Evolutionary conservation across 305 asterid species (phyloP).

Genomic region (Fraxinus angustifolia): DNA sequence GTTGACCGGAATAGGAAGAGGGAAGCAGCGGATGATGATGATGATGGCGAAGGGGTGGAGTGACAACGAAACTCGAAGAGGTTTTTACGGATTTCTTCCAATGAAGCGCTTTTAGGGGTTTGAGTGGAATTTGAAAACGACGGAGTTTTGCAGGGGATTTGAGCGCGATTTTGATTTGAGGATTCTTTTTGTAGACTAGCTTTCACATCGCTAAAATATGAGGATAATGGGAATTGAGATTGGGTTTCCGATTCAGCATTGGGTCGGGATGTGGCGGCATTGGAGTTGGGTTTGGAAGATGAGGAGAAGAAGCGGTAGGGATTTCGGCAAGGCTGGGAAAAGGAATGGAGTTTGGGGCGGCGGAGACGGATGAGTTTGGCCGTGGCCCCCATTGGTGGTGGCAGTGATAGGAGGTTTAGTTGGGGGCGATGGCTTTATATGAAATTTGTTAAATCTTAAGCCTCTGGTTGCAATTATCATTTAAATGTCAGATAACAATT

Average conservation of each 20-base stretch:
- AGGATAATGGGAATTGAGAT: too few species aligned
- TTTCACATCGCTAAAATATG: too few species aligned
- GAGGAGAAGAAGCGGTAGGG: not conserved
- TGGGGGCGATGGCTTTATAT: too few species aligned
- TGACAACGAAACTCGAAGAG: constrained; percentile 40
- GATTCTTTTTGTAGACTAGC: too few species aligned
- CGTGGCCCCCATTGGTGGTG: constrained; percentile 30
- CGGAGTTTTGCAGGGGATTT: too few species aligned
- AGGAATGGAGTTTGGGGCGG: constrained; percentile 15
- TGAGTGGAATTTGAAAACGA: not conserved
- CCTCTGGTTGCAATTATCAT: too few species aligned
- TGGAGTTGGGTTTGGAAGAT: too few species aligned
- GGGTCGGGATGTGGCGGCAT: too few species aligned
- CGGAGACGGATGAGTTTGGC: constrained; percentile 31
- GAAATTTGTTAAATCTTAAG: too few species aligned
- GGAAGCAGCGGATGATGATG: not conserved
- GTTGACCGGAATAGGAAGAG: not conserved
- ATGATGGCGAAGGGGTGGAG: constrained; percentile 14
- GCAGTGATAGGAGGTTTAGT: not conserved
- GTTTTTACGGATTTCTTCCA: constrained; percentile 25
- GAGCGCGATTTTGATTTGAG: too few species aligned
- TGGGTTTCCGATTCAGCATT: too few species aligned
- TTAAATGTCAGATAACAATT: too few species aligned
- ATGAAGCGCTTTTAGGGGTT: not conserved
- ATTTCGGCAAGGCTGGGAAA: not conserved